Base-by-base conservation (phyloP, 2,329 filamentous ascomycete genomes). In the Penicillium occitanis region DNA sequence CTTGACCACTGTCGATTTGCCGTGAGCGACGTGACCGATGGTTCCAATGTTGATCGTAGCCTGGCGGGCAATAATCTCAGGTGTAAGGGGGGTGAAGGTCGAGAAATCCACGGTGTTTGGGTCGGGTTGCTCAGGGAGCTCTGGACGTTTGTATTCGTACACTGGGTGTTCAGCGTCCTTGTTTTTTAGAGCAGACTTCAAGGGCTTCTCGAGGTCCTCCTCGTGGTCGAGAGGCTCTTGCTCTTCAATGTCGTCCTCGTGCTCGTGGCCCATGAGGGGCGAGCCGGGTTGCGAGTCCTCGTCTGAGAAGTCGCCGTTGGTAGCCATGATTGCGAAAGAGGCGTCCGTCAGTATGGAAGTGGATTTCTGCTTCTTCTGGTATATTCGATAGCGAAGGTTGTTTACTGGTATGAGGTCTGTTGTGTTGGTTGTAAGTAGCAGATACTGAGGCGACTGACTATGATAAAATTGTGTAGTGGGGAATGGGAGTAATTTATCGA, bases 11-110 rank as follows among this genome's bases (percentile, higher is more conserved):
- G 95, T 99, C 68, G 92, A 97, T 81, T 98, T 98, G 78, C 94
- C 94, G 90, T 98, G 94, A 77, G 95, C 95, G 85, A 98, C 94
- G 80, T 98, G 95, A 65, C 94, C 94, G 80, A 99, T 98, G 68
- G 95, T 97, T 71, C 94, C 95, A 74, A 98, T 97, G 83, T 98
- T 98, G 85, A 98, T 97, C 65, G 95, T 99, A 65, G 95, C 95
- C 86, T 99, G 95, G 75, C 95, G 88, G 68, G 93, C 92, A 77
- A 99, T 99, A 77, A 99, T 98, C 79, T 98, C 94, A 71, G 93
- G 93, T 17, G 94, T 96, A 73, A 97, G 84, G 66, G 95, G 94
- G 71, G 86, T 92, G 73, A 99, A 84, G 63, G 82, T 87, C 71
- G 87, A 86, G 74, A 97, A 86, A 76, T 98, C 92, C 75, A 99